phyloP scores from a whole-genome alignment of 2,329 filamentous ascomycete genomes.

The Lachnellula occidentalis region DNA sequence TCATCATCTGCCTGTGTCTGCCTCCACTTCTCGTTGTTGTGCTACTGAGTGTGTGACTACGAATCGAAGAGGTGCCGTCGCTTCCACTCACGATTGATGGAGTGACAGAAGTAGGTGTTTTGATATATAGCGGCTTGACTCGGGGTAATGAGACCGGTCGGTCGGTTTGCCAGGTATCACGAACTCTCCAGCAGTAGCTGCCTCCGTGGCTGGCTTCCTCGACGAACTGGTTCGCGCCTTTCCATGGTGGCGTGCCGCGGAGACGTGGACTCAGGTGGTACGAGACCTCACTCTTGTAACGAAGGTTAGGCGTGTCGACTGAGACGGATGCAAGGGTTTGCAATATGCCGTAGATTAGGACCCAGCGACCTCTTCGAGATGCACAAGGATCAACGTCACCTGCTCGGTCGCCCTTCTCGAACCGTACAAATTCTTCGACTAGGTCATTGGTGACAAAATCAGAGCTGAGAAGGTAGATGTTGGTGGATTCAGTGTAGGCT shows the following conservation, averaged over 20 bases:
- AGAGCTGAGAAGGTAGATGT: slow-evolving; percentile 50
- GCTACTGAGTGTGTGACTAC: slow-evolving; percentile 1
- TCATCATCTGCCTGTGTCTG: not conserved
- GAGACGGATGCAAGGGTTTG: slow-evolving; percentile 55
- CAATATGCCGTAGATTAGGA: slow-evolving; percentile 54
- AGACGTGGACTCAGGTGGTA: slow-evolving; percentile 54
- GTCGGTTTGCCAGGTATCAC: slow-evolving; percentile 17
- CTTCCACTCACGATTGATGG: slow-evolving; percentile 1
- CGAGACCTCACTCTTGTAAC: slow-evolving; percentile 46
- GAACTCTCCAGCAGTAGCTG: slow-evolving; percentile 31
- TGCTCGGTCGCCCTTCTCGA: slow-evolving; percentile 49
- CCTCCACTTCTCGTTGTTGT: not conserved
- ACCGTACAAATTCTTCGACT: slow-evolving; percentile 49
- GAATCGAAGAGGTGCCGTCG: not conserved
- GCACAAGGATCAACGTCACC: slow-evolving; percentile 47
- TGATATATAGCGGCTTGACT: slow-evolving; percentile 1
- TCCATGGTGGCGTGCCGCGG: slow-evolving; percentile 53
- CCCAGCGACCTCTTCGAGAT: slow-evolving; percentile 55
- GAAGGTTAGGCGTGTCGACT: slow-evolving; percentile 49
- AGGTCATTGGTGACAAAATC: slow-evolving; percentile 49
- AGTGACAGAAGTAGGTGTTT: not conserved
- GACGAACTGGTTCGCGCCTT: slow-evolving; percentile 28
- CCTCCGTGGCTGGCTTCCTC: slow-evolving; percentile 26
- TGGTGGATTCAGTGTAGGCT: slow-evolving; percentile 55
- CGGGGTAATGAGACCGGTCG: slow-evolving; percentile 1